Evolutionary conservation across 208 protist genomes (phyloP).

Genomic region (Trichomonas vaginalis): DNA sequence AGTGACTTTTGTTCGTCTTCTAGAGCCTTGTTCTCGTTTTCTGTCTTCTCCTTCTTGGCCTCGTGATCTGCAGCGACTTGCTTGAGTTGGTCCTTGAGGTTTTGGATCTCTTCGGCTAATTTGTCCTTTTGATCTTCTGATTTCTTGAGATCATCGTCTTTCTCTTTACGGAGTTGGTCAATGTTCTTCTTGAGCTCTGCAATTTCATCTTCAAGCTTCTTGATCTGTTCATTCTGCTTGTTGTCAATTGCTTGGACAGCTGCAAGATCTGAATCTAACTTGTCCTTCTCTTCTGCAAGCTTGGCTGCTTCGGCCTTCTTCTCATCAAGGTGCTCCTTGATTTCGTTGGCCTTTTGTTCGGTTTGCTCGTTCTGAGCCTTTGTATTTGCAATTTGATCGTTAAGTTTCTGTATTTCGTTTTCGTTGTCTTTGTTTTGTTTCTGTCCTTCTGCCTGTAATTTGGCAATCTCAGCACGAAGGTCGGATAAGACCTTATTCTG

Average conservation of each 20-base stretch:
- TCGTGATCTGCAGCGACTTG: not conserved
- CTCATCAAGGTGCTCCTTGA: not conserved
- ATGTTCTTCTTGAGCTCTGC: not conserved
- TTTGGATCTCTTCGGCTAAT: not conserved
- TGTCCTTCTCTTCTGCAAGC: not conserved
- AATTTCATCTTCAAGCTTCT: not conserved
- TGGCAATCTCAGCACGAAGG: not conserved
- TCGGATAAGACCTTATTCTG: not conserved
- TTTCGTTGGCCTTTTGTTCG: not conserved
- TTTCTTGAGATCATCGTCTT: not conserved
- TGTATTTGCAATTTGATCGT: not conserved
- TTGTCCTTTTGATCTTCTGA: not conserved
- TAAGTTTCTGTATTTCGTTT: not conserved
- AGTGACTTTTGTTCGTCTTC: not conserved
- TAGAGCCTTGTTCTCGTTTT: not conserved
- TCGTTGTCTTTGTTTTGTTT: not conserved
- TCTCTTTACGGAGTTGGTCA: not conserved
- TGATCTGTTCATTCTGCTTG: not conserved
- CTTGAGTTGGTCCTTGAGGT: not conserved
- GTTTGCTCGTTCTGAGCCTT: not conserved
- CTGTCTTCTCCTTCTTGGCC: not conserved
- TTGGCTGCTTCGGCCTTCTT: not conserved
- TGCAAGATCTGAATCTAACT: not conserved
- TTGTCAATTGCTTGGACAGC: not conserved
- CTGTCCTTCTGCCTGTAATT: not conserved